Evolutionary conservation across 2,329 filamentous ascomycete genomes (phyloP), one percentile per base, ranked within the genome.

Genomic region (Trichophyton verrucosum): DNA sequence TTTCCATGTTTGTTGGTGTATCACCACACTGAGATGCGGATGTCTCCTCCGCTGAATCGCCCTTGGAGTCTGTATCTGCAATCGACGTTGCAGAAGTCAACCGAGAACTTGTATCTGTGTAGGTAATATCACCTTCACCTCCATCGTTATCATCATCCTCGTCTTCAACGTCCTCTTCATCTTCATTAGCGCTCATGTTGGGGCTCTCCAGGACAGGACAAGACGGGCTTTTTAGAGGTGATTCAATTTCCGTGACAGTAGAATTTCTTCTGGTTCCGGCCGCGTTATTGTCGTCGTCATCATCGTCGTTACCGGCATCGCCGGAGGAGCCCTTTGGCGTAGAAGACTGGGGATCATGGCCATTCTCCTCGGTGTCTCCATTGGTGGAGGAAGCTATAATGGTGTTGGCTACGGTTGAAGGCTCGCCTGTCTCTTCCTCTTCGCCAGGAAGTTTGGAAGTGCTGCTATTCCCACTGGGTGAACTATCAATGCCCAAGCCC

Each of bases 401-500:
- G 5, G 78, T 80, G 61, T 74, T 74, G 2, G 77, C 76, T 36
- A 81, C 79, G 13, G 78, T 78, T 38, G 75, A 76, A 55, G 76
- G 76, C 67, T 80, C 81, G 66, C 77, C 76, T 55, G 77, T 76
- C 46, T 78, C 77, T 30, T 13, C 22, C 11, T 30, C 49, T 33
- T 53, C 49, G 5, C 22, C 22, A 1, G 70, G 76, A 61, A 70
- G 72, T 67, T 69, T 74, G 30, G 74, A 73, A n/a, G 76, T 71
- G 20, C 74, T 75, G 62, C 74, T 80, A 47, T 78, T 71, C 9
- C 69, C 73, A 30, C 78, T 78, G 42, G 78, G 75, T 38, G 74
- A 75, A 7, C 72, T 71, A 64, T 82, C 78, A 56, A 85, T 77
- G 38, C 83, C 72, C 59, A 80, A 78, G 20, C 81, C 77, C 11